These are phyloP conservation scores for Podospora pseudoanserina DNA, from an alignment of 495 filamentous ascomycete species.

Conservation along the genomic window DNA sequence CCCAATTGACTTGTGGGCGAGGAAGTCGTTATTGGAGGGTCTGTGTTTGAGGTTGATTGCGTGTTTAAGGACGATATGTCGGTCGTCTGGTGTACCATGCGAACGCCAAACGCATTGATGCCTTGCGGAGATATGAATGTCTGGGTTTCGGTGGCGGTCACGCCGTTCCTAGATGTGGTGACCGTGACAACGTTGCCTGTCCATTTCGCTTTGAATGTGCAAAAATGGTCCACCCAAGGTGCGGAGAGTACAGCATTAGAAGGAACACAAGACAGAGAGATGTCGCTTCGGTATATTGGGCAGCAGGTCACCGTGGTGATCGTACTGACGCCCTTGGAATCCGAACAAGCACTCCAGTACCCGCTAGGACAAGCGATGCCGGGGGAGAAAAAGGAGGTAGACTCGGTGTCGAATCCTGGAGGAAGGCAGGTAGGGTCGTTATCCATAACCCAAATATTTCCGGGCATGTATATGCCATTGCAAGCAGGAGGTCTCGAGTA, in stretches of 20 bases:
- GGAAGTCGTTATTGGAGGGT: not conserved
- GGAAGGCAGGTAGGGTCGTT: constrained; percentile 22
- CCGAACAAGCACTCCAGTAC: constrained; percentile 25
- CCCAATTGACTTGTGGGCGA: not conserved
- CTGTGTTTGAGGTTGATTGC: not conserved
- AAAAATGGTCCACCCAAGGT: constrained; percentile 21
- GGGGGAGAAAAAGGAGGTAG: constrained; percentile 28
- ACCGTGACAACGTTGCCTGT: constrained; percentile 9
- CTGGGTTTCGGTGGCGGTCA: constrained; percentile 3
- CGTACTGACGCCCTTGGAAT: constrained; percentile 15
- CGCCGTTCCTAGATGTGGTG: constrained; percentile 16
- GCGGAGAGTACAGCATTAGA: constrained; percentile 14
- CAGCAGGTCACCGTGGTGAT: constrained; percentile 33
- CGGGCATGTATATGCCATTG: constrained; percentile 18
- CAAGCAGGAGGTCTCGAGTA: constrained; percentile 20
- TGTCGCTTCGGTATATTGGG: constrained; percentile 12
- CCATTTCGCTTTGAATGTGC: constrained; percentile 21
- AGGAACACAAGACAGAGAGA: constrained; percentile 20
- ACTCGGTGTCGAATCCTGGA: constrained; percentile 17
- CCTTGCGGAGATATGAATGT: constrained; percentile 13
- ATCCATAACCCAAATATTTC: constrained; percentile 20
- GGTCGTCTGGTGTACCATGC: constrained; percentile 28
- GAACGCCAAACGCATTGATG: constrained; percentile 26
- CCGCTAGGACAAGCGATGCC: constrained; percentile 28
- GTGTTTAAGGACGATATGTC: constrained; percentile 4